Evolutionary conservation across 108 stramenopile genomes (phyloP).

Genomic region (Nitzschia sp.): DNA sequence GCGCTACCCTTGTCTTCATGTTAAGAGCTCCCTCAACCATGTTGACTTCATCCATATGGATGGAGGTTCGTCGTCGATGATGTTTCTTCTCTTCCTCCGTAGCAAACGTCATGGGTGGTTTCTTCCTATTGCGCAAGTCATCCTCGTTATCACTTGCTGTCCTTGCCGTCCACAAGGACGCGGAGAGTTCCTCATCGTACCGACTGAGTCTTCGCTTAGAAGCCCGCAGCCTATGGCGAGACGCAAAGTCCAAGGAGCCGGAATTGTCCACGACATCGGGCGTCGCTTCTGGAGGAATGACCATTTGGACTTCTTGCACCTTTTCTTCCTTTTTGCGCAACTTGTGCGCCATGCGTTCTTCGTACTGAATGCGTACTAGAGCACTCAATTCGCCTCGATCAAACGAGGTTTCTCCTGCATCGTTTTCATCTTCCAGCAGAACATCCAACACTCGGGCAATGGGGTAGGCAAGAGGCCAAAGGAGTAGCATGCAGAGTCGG

Average conservation of each 20-base stretch:
- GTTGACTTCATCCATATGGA: conserved; percentile 63
- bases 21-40: conserved; percentile 79
- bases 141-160: background rate
- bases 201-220: conserved; percentile 4
- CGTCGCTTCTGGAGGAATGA: background rate
- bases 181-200: background rate
- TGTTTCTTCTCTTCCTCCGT: background rate
- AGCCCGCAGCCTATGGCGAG: conserved; percentile 2
- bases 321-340: conserved; percentile 31
- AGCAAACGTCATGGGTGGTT: background rate
- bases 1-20: conserved; percentile 64
- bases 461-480: conserved; percentile 85
- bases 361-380: conserved; percentile 75
- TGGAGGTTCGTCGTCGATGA: conserved; percentile 8
- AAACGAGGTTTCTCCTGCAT: conserved; percentile 29
- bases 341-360: conserved; percentile 63
- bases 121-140: background rate
- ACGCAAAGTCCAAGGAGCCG: conserved; percentile 17
- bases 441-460: conserved; percentile 83
- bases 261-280: background rate
- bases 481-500: conserved; percentile 63
- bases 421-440: conserved; percentile 54
- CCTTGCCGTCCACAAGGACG: background rate
- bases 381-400: conserved; percentile 73
- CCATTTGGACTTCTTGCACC: background rate